Evolutionary conservation across 2,329 filamentous ascomycete species (phyloP), one percentile per base, ranked within the genome.

Genomic region (Fusarium sp.): DNA sequence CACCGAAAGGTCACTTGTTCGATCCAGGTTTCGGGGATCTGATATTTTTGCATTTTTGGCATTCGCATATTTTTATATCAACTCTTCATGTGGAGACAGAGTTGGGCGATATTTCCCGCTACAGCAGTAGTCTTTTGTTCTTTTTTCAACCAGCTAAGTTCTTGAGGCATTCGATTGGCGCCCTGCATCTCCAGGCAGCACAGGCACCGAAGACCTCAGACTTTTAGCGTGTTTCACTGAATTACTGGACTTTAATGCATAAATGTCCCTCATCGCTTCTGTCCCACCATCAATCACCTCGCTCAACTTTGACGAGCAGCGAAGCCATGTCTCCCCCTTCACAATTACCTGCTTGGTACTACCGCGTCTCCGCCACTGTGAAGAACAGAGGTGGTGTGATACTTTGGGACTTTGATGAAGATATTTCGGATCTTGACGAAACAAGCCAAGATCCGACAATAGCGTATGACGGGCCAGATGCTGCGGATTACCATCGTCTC

Each of bases 1-100:
- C 60, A 67, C 65, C 64, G 64, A 67, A 67, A 67, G 64, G 64
- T 66, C 64, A 67, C 64, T 67, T 67, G 64, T 67, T 67, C 64
- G 64, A 67, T 67, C 64, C 64, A 67, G 63, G 63, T 66, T 66
- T 66, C 63, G 63, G 63, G 63, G 63, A 66, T 43, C 27, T 18
- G 5, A 8, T 29, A 14, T 62, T 63, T 63, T 63, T 39, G 27
- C 13, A 2, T 20, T 46, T 63, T 13, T 8, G 8, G n/a, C n/a
- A n/a, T n/a, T n/a, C n/a, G n/a, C n/a, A n/a, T n/a, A n/a, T n/a
- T n/a, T n/a, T n/a, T n/a, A n/a, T n/a, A n/a, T n/a, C n/a, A n/a
- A n/a, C n/a, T n/a, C n/a, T n/a, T n/a, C n/a, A n/a, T n/a, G n/a
- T n/a, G n/a, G n/a, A n/a, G n/a, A n/a, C n/a, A n/a, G n/a, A n/a